Percentiles rank a stretch among this genome's conserved stretches.
Evolutionary conservation across 2,329 filamentous ascomycete species (phyloP).

Genomic region (Fusarium xyrophilum): DNA sequence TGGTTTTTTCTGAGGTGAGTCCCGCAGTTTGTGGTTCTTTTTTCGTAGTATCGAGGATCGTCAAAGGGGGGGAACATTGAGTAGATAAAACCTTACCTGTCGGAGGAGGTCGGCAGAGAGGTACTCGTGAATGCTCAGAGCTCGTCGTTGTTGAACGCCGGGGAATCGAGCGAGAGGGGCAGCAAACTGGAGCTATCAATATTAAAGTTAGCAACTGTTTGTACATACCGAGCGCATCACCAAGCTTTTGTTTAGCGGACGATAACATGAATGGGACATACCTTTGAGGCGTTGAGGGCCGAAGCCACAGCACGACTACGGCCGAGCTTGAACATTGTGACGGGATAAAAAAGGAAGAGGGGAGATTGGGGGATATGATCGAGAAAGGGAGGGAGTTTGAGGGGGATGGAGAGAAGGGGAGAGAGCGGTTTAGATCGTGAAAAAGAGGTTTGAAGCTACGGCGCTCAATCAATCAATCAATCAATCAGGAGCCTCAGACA

Average conservation of each 20-base stretch:
- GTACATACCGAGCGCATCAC: background rate
- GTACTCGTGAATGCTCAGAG: conserved; percentile 98
- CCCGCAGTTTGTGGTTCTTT: conserved; percentile 19
- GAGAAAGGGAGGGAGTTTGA: background rate
- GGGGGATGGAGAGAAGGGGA: conserved; percentile 4
- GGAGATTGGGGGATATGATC: conserved; percentile 11
- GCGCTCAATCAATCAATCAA: conserved; percentile 26
- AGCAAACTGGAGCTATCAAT: conserved; percentile 44
- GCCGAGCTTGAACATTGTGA: conserved; percentile 83
- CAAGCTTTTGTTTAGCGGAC: conserved; percentile 15
- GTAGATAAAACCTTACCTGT: conserved; percentile 57
- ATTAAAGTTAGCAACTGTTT: conserved; percentile 18
- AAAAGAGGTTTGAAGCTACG: conserved; percentile 37
- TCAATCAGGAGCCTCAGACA: conserved; percentile 31
- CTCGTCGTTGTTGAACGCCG: conserved; percentile 81
- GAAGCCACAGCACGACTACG: conserved; percentile 81
- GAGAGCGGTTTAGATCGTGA: conserved; percentile 7
- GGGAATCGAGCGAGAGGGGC: conserved; percentile 63
- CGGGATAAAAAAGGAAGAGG: conserved; percentile 41
- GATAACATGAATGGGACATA: conserved; percentile 50
- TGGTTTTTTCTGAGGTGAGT: conserved; percentile 5
- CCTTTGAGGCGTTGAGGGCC: conserved; percentile 79
- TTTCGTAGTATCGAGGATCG: conserved; percentile 20
- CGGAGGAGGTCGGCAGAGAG: conserved; percentile 90
- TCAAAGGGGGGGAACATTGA: conserved; percentile 15